These are phyloP conservation scores for Paracamarosporium sp. DNA, from an alignment of 2,329 filamentous ascomycete species.

Conservation along the genomic window DNA sequence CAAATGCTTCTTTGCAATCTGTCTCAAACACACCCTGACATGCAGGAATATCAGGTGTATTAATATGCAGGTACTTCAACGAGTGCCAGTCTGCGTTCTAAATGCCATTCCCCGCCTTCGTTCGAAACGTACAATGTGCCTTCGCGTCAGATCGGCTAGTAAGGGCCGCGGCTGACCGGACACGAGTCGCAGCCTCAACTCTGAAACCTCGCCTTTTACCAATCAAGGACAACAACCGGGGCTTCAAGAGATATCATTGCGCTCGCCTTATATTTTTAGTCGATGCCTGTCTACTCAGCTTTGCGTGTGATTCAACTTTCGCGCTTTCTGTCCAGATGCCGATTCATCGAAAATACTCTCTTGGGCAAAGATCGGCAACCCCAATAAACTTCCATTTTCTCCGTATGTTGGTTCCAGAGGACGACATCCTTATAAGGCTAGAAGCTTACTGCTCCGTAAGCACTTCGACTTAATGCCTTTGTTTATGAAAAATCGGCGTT, in stretches of 20 bases:
- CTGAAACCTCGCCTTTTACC: not conserved
- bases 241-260: not conserved
- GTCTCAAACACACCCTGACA: slow-evolving; percentile 25
- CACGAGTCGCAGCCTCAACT: slow-evolving; percentile 15
- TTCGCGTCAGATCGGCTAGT: slow-evolving; percentile 39
- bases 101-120: slow-evolving; percentile 23
- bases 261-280: not conserved
- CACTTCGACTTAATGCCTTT: slow-evolving; percentile 22
- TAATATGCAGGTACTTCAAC: no score
- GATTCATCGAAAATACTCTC: not conserved
- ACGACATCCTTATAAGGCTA: slow-evolving; percentile 16
- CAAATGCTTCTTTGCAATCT: slow-evolving; percentile 13
- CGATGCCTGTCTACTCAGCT: not conserved
- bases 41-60: no score
- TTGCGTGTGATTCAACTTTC: not conserved
- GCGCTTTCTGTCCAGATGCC: not conserved
- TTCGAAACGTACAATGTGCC: slow-evolving; percentile 32
- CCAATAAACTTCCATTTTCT: not conserved
- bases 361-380: not conserved
- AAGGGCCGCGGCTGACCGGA: slow-evolving; percentile 39
- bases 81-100: slow-evolving; percentile 16
- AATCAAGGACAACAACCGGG: not conserved
- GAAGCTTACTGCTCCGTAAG: slow-evolving; percentile 43
- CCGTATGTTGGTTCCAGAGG: slow-evolving; percentile 1
- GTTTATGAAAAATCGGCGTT: slow-evolving; percentile 30